phyloP scores from a whole-genome alignment of 805 yeast species.

The Wickerhamomyces ciferrii region DNA sequence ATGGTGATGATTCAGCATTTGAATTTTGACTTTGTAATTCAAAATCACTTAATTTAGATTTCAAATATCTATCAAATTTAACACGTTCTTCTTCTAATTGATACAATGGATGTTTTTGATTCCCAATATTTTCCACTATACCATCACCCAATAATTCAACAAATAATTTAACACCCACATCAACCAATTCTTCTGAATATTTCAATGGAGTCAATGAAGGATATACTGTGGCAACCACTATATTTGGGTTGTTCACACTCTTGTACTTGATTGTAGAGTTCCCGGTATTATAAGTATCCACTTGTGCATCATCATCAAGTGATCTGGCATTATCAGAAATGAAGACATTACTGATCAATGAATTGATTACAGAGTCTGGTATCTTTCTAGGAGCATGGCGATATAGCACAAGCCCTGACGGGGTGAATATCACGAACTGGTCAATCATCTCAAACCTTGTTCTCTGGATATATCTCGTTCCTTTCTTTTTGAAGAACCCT shows the following conservation, averaged over 20 bases:
- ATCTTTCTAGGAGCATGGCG: slow-evolving; percentile 35
- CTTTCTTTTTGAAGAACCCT: no score
- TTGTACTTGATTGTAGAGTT: slow-evolving; percentile 41
- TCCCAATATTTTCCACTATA: slow-evolving; percentile 19
- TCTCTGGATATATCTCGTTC: no score
- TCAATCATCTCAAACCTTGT: slow-evolving; percentile 28
- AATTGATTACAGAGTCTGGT: slow-evolving; percentile 36
- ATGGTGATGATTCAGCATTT: slow-evolving; percentile 2
- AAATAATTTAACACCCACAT: slow-evolving; percentile 22
- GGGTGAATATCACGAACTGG: slow-evolving; percentile 42
- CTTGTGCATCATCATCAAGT: slow-evolving; percentile 17
- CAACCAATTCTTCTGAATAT: slow-evolving; percentile 30
- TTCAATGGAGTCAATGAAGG: slow-evolving; percentile 30
- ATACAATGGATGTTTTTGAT: slow-evolving; percentile 22
- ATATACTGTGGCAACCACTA: slow-evolving; percentile 39
- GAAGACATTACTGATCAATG: slow-evolving; percentile 43
- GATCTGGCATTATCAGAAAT: slow-evolving; percentile 30
- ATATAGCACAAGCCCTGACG: slow-evolving; percentile 50
- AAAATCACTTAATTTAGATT: slow-evolving; percentile 27
- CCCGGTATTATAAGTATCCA: slow-evolving; percentile 26
- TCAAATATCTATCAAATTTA: slow-evolving; percentile 33
- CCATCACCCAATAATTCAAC: slow-evolving; percentile 26
- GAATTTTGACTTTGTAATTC: slow-evolving; percentile 6
- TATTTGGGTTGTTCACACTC: slow-evolving; percentile 34
- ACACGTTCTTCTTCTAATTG: slow-evolving; percentile 27